Percentiles rank a stretch among this genome's conserved stretches.
Evolutionary conservation across 2,329 filamentous ascomycete genomes (phyloP).

Genomic region (Diaporthe citri): DNA sequence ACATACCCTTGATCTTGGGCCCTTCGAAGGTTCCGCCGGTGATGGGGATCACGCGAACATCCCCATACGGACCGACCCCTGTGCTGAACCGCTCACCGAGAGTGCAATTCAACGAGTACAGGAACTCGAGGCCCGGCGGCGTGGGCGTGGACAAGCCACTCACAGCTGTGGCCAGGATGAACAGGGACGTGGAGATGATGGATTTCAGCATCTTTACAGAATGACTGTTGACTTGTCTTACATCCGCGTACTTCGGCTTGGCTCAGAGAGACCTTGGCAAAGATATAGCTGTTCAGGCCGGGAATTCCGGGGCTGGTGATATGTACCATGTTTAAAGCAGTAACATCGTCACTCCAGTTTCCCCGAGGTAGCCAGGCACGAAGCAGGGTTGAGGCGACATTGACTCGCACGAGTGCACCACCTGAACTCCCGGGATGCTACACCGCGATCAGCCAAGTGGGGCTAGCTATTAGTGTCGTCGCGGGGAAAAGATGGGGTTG

Average conservation of each 20-base stretch:
- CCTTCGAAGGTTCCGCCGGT: constrained; percentile 47
- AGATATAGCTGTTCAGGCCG: neutral
- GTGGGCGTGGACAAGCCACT: constrained; percentile 13
- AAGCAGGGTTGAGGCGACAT: neutral
- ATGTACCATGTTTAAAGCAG: neutral
- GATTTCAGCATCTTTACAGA: constrained; percentile 6
- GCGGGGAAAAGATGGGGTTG: constrained; percentile 30
- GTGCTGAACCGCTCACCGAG: constrained; percentile 43
- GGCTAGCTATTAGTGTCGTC: constrained; percentile 8
- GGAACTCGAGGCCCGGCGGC: constrained; percentile 45
- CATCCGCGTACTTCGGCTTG: neutral
- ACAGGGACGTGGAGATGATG: neutral
- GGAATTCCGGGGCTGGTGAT: neutral
- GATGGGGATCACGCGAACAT: constrained; percentile 47
- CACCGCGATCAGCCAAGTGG: constrained; percentile 19
- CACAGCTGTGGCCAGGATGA: neutral
- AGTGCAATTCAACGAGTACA: constrained; percentile 48
- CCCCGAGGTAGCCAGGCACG: neutral
- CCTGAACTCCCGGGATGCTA: constrained; percentile 14
- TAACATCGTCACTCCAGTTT: neutral
- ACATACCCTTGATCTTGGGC: constrained; percentile 44
- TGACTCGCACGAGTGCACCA: constrained; percentile 10
- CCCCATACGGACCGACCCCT: constrained; percentile 44
- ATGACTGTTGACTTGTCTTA: neutral
- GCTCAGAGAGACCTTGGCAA: neutral